A percentile compares a stretch with the other conserved stretches of the same genome.
Evolutionary conservation across 495 filamentous ascomycete species (phyloP).

Genomic region (Trichoderma asperelloides): DNA sequence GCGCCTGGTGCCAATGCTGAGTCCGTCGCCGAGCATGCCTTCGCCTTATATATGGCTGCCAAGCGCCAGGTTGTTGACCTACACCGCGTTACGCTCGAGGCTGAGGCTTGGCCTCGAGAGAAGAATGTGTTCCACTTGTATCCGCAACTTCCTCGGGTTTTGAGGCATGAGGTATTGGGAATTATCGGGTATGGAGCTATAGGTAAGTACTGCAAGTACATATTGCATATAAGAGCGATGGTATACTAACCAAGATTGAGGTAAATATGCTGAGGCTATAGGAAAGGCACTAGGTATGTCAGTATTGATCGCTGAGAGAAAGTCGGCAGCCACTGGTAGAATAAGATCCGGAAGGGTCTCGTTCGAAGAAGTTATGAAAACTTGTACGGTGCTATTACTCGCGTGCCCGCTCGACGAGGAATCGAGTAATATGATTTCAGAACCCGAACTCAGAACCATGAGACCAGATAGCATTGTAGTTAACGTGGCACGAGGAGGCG

Average conservation of each 20-base stretch:
- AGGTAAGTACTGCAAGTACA: not conserved
- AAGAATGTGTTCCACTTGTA: not conserved
- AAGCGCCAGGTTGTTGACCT: not conserved
- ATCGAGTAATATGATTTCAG: not conserved
- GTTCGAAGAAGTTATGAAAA: not conserved
- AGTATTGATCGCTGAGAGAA: not conserved
- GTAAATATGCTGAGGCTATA: not conserved
- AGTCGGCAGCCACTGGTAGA: not conserved
- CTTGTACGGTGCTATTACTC: not conserved
- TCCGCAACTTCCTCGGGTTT: not conserved
- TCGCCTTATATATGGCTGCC: not conserved
- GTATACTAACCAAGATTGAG: not conserved
- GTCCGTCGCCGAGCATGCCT: not conserved
- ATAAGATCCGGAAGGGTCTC: not conserved
- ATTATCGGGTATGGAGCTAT: not conserved
- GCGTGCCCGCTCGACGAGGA: not conserved
- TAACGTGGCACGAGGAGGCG: not conserved
- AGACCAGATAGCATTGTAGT: not conserved
- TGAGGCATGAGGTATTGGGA: not conserved
- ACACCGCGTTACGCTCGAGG: not conserved
- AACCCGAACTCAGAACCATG: not conserved
- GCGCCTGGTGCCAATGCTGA: not conserved
- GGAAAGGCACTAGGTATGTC: not conserved
- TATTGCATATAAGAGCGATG: not conserved
- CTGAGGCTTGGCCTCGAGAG: not conserved